Base-by-base conservation (phyloP, 192 early-diverging fungal genomes). In the Pilaira anomala region DNA sequence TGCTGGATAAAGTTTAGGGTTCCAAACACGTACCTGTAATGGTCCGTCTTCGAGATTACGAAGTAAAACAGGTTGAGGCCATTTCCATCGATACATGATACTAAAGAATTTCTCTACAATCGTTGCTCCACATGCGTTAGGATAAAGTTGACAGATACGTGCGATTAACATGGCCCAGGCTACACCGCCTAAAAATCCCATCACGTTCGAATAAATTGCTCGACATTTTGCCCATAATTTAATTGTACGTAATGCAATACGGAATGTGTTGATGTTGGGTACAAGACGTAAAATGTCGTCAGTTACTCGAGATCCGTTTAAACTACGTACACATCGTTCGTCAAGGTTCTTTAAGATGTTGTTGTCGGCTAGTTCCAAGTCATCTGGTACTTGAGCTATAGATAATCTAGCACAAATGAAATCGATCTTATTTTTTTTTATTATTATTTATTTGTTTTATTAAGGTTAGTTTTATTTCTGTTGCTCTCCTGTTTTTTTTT, bases 151-250 rank as follows among this genome's bases (percentile, higher is more conserved):
- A 71, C 93, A 96, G 26, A 97, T 88, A 24, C 95, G 77, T 24
- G 95, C 97, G 14, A 96, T 92, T 14, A 93, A 77, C 88, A 99
- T 97, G 5, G 97, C 95, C 97, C 97, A 99, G 3, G 95, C 93
- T 44, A 99, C 91, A 72, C 97, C 97, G 57, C 97, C 97, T 77
- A 99, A 83, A 71, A 99, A 99, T 22, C 97, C 97, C 86, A 97
- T 87, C 3, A 95, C 89, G 74, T 99, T 99, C 3, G 93, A 93
- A 72, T 96, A 99, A 53, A 99, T 85, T 0, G 91, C 93, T 18
- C 93, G 84, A 26, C 54, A 83, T 72, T 97, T 95, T 40, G 97
- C 97, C 97, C 97, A 99, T 46, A 94, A 69, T 77, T 99, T 99
- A 52, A 99, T 88, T 68, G 91, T 94, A 24, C 97, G 82, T 29